These are phyloP conservation scores for Castanospermum australe DNA, from an alignment of 306 rosid species.

Conservation along the genomic window DNA sequence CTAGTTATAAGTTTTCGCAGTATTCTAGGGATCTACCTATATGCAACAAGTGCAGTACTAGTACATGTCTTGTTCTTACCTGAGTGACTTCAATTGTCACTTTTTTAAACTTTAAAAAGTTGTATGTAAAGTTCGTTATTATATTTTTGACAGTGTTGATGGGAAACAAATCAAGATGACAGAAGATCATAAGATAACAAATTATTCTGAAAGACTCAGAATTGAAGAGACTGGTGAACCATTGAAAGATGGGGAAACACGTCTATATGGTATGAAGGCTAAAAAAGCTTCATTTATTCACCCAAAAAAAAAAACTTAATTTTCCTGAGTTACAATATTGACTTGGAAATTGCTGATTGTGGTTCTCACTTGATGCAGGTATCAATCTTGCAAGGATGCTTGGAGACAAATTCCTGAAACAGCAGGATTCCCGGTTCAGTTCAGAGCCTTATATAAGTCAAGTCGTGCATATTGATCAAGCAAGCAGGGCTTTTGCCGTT, in stretches of 20 bases:
- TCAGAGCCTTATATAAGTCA: conserved; percentile 83
- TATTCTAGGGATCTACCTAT: background rate
- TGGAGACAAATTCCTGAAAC: conserved; percentile 96
- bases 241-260: conserved; percentile 85
- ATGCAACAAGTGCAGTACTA: background rate
- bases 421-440: conserved; percentile 94
- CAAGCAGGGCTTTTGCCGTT: conserved; percentile 66
- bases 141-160: conserved; percentile 58
- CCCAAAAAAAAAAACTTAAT: background rate
- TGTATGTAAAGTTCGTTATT: background rate
- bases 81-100: background rate
- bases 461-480: conserved; percentile 60
- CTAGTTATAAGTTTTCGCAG: background rate
- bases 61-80: background rate
- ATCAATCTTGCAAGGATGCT: conserved; percentile 96
- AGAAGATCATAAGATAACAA: conserved; percentile 82
- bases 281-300: conserved; percentile 5
- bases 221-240: conserved; percentile 81
- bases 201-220: conserved; percentile 70
- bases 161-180: conserved; percentile 82
- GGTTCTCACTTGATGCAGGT: conserved; percentile 54
- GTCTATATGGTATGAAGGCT: conserved; percentile 67
- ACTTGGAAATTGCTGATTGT: conserved; percentile 25
- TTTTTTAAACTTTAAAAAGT: background rate
- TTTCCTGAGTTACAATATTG: conserved; percentile 4